These are phyloP conservation scores for Macrolepiota dolichaula DNA, from an alignment of 768 basidiomycete genomes.

Conservation along the genomic window DNA sequence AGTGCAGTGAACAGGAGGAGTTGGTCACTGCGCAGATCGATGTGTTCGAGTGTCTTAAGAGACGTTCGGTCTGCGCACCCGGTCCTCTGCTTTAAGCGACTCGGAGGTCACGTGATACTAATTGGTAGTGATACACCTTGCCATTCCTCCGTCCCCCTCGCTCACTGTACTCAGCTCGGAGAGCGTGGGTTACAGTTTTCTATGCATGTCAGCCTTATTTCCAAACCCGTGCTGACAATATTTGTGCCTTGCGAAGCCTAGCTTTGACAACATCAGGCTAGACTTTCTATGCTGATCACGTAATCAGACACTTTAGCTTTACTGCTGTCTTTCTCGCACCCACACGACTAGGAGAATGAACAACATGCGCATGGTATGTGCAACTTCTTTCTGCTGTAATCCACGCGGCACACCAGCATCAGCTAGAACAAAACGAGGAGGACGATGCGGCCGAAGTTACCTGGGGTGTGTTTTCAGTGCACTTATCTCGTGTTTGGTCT, in stretches of 20 bases:
- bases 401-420: constrained; percentile 8
- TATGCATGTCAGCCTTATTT: neutral
- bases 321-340: neutral
- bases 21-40: constrained; percentile 20
- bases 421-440: constrained; percentile 79
- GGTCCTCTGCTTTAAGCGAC: constrained; percentile 5
- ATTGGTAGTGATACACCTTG: neutral
- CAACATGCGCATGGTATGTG: constrained; percentile 13
- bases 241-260: neutral
- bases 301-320: neutral
- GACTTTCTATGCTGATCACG: neutral
- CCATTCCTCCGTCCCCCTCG: neutral
- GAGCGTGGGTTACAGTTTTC: neutral
- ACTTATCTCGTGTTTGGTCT: constrained; percentile 7
- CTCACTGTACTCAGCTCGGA: neutral
- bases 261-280: too few species aligned
- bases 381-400: neutral
- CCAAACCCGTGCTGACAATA: neutral
- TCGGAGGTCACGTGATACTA: constrained; percentile 6
- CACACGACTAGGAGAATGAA: constrained; percentile 1
- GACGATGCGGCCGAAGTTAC: constrained; percentile 78
- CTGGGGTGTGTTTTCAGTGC: constrained; percentile 56
- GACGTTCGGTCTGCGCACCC: neutral
- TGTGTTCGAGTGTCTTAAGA: constrained; percentile 16
- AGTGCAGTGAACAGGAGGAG: neutral